Evolutionary conservation across 768 basidiomycete species (phyloP).

Genomic region (Glaciozyma martinii): DNA sequence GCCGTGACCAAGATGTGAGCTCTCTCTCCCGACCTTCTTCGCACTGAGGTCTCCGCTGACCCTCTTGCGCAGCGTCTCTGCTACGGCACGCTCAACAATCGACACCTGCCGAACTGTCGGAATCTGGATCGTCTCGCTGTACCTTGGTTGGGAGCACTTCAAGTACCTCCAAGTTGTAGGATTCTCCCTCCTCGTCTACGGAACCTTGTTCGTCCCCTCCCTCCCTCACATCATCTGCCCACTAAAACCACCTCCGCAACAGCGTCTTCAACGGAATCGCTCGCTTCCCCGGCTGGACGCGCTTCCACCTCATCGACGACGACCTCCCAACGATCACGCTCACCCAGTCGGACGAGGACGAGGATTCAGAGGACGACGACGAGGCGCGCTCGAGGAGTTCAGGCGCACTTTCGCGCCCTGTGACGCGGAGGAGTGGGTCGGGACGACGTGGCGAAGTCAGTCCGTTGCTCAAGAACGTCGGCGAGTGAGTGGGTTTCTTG

Average conservation of each 20-base stretch:
- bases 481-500: background rate
- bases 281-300: slow-evolving; percentile 27
- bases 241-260: background rate
- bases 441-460: slow-evolving; percentile 4
- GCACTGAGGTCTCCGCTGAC: background rate
- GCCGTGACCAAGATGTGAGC: slow-evolving; percentile 34
- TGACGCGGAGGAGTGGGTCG: background rate
- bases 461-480: slow-evolving; percentile 9
- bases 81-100: slow-evolving; percentile 80
- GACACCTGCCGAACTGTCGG: slow-evolving; percentile 90
- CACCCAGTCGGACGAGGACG: background rate
- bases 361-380: background rate
- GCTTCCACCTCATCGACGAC: background rate
- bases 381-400: background rate
- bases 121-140: slow-evolving; percentile 59
- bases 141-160: slow-evolving; percentile 34
- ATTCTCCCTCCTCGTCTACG: slow-evolving; percentile 82
- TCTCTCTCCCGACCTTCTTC: no score
- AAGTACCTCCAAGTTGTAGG: slow-evolving; percentile 52
- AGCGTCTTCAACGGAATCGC: slow-evolving; percentile 34
- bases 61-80: slow-evolving; percentile 61
- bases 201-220: slow-evolving; percentile 47
- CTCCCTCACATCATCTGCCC: background rate
- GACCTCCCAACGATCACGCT: background rate
- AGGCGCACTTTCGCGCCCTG: background rate